Evolutionary conservation across 768 basidiomycete species (phyloP), one percentile per base, ranked within the genome.

Genomic region (Boletales sp.): DNA sequence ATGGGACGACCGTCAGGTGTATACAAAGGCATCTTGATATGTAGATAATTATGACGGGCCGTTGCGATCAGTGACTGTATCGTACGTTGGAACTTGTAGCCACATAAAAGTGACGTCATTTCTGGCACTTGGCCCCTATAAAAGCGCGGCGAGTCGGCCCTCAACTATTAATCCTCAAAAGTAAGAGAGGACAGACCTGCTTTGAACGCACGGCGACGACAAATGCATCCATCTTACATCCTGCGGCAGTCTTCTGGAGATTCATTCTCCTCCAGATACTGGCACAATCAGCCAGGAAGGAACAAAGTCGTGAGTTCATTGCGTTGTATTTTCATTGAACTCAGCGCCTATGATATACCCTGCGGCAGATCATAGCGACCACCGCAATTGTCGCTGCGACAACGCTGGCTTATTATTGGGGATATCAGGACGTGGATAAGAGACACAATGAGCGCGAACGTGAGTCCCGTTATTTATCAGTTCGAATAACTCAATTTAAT

Each of bases 351-450:
- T 28, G n/a, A 5, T n/a, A 5, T 28, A 28, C 25, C 30, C n/a
- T 45, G 41, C 35, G n/a, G 37, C 21, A 69, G 68, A 43, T 70
- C 13, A 64, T 70, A 8, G 66, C 61, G 18, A 57, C 60, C 8
- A 59, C 60, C 1, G 58, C 56, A 25, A n/a, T 70, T 33, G 6
- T 69, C 18, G 65, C 61, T 9, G 56, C 61, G 33, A 62, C 68
- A 30, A 65, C 60, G 18, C 58, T 68, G 36, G 67, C 65, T 33
- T 70, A 69, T 51, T 69, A 69, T 30, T 70, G 69, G 68, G 68
- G 66, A 13, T 69, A 69, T 54, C 68, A 61, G 25, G 69, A 61
- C 30, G 58, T 69, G 41, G 68, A 69, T 8, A 64, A 55, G 46
- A 67, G 69, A 45, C 65, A 69, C 43, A 54, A 45, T 49, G 54